Conservation (phyloP, 106 monocot species). For the Dioscorea zingiberensis region DNA sequence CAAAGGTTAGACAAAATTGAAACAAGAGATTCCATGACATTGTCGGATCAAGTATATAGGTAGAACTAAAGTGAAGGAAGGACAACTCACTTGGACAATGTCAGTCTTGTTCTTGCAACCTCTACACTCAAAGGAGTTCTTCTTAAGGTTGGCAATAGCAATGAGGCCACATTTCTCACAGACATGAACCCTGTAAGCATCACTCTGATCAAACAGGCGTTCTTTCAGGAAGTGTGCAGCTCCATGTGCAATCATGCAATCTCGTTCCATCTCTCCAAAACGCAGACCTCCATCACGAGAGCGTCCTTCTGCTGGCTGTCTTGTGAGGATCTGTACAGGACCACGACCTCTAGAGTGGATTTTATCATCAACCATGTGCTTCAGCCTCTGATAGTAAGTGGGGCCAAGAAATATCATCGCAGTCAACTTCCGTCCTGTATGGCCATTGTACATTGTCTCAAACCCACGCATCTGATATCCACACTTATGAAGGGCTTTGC, state of each 20-base stretch:
- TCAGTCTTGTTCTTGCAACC: constrained; percentile 99
- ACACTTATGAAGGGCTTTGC: constrained; percentile 97
- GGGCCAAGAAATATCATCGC: constrained; percentile 99
- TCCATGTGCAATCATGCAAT: constrained; percentile 99
- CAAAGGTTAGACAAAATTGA: too few relatives aligned
- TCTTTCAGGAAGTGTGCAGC: constrained; percentile 95
- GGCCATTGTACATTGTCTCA: constrained; percentile 99
- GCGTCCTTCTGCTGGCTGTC: constrained; percentile 95
- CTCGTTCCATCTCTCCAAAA: constrained; percentile 99
- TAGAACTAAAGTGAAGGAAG: too few relatives aligned
- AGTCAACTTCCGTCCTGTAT: constrained; percentile 76
- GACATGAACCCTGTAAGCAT: constrained; percentile 96
- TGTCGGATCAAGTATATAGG: too few relatives aligned
- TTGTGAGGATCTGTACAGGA: constrained; percentile 94
- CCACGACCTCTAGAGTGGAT: constrained; percentile 97
- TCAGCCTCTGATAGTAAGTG: constrained; percentile 95
- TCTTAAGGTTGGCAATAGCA: constrained; percentile 95
- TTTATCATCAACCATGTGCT: constrained; percentile 99
- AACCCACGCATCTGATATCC: constrained; percentile 99
- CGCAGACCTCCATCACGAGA: constrained; percentile 92
- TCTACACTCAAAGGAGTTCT: constrained; percentile 91
- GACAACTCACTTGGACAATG: constrained; percentile 74
- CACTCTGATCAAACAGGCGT: constrained; percentile 91
- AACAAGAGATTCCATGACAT: too few relatives aligned
- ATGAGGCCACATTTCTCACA: constrained; percentile 92